Conservation (phyloP, 768 basidiomycete species). For the Amyloporia xantha region DNA sequence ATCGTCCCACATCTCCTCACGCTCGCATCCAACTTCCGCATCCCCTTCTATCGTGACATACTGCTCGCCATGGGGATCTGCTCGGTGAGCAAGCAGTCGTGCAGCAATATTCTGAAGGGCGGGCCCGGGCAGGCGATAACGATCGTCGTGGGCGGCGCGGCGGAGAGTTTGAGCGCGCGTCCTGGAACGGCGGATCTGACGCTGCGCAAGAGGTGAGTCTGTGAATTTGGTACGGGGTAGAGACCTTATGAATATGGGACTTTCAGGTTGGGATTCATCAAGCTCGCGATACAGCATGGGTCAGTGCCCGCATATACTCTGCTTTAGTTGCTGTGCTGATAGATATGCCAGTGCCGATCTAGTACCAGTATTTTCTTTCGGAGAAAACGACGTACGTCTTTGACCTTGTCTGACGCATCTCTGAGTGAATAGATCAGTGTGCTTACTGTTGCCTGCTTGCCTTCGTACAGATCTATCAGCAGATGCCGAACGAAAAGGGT, state of each 20-base stretch:
- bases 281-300: constrained; percentile 88
- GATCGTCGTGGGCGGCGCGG: constrained; percentile 95
- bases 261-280: constrained; percentile 85
- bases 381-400: constrained; percentile 87
- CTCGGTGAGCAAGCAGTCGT: constrained; percentile 87
- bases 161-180: constrained; percentile 88
- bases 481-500: constrained; percentile 93
- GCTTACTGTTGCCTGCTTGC: background rate
- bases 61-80: constrained; percentile 83
- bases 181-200: constrained; percentile 96
- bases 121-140: constrained; percentile 59
- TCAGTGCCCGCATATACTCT: constrained; percentile 24
- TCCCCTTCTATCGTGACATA: constrained; percentile 92
- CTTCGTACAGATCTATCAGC: constrained; percentile 78
- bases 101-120: constrained; percentile 72
- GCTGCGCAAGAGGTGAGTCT: constrained; percentile 55
- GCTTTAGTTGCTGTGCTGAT: background rate
- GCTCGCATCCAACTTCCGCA: constrained; percentile 79
- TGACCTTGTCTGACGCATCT: background rate
- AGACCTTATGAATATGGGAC: background rate
- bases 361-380: constrained; percentile 97
- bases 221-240: background rate
- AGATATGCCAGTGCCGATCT: constrained; percentile 67
- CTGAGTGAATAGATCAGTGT: background rate
- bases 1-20: constrained; percentile 92